phyloP scores from a whole-genome alignment of 1,284 basidiomycete genomes.

The Coniferiporia weirii region DNA sequence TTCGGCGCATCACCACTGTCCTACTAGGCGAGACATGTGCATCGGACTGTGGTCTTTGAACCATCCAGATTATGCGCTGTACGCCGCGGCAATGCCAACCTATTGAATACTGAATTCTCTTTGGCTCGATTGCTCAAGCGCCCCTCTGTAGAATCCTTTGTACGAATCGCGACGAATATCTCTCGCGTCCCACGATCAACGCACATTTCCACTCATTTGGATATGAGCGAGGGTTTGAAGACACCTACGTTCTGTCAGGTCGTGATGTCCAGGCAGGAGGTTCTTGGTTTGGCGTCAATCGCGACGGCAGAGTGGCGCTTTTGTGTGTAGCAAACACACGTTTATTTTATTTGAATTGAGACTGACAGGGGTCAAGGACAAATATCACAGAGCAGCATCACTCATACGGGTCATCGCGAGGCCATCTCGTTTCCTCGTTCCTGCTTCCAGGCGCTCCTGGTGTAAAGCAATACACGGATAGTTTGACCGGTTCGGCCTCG shows the following conservation, averaged over 20 bases:
- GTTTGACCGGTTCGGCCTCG: constrained; percentile 36
- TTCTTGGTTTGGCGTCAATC: constrained; percentile 71
- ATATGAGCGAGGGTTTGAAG: constrained; percentile 17
- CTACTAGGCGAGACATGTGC: constrained; percentile 58
- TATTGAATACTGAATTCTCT: constrained; percentile 1
- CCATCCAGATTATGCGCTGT: constrained; percentile 74
- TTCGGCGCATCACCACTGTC: neutral
- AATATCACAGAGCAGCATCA: constrained; percentile 67
- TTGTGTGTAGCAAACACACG: constrained; percentile 44
- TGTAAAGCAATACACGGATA: constrained; percentile 35
- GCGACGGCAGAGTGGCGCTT: constrained; percentile 58
- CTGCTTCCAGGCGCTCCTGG: constrained; percentile 46
- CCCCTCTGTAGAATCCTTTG: constrained; percentile 53
- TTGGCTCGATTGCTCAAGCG: neutral
- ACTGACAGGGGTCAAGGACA: constrained; percentile 40
- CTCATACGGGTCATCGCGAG: constrained; percentile 53
- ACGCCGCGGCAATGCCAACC: constrained; percentile 28
- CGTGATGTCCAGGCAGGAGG: constrained; percentile 67
- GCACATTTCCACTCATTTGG: constrained; percentile 49
- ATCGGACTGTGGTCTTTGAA: constrained; percentile 71
- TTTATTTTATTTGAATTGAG: neutral
- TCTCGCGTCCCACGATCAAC: constrained; percentile 57
- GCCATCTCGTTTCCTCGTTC: constrained; percentile 60
- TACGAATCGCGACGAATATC: constrained; percentile 70
- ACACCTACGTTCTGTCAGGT: constrained; percentile 55